phyloP scores from a whole-genome alignment of 371 early-diverging fungal genomes.

The Apophysomyces sp. region DNA sequence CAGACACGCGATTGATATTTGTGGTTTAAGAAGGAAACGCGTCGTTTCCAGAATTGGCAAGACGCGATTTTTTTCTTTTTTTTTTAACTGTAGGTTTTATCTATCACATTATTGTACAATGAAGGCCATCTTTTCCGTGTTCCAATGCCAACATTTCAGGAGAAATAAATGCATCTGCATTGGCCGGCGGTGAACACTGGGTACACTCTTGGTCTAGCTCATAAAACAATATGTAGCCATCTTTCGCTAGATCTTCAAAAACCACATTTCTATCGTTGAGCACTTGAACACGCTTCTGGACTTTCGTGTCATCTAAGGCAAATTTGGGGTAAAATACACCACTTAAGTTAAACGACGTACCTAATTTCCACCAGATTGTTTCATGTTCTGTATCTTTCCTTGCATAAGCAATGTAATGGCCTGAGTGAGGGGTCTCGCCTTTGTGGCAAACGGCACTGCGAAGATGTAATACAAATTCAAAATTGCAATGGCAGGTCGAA shows the following conservation, averaged over 20 bases:
- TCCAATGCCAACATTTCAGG: background rate
- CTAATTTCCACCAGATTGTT: conserved; percentile 28
- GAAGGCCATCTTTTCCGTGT: background rate
- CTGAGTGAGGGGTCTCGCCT: conserved; percentile 44
- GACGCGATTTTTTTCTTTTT: background rate
- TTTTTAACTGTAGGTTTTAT: background rate
- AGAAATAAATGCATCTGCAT: background rate
- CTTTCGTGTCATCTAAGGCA: conserved; percentile 47
- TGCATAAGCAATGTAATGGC: conserved; percentile 58
- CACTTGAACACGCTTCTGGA: conserved; percentile 21
- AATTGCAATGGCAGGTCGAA: conserved; percentile 14
- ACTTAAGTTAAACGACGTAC: conserved; percentile 10
- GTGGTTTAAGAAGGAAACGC: no score
- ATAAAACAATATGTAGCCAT: conserved; percentile 61
- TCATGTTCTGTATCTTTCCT: conserved; percentile 18
- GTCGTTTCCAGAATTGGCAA: background rate
- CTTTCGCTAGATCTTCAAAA: conserved; percentile 40
- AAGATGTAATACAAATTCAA: conserved; percentile 49
- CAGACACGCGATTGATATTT: no score
- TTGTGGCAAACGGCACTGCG: conserved; percentile 60
- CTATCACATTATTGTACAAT: background rate
- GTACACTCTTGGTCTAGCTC: conserved; percentile 35
- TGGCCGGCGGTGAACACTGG: background rate
- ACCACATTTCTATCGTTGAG: conserved; percentile 14
- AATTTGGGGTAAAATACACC: background rate